phyloP scores from a whole-genome alignment of 805 yeast species.

The Torulaspora maleeae region DNA sequence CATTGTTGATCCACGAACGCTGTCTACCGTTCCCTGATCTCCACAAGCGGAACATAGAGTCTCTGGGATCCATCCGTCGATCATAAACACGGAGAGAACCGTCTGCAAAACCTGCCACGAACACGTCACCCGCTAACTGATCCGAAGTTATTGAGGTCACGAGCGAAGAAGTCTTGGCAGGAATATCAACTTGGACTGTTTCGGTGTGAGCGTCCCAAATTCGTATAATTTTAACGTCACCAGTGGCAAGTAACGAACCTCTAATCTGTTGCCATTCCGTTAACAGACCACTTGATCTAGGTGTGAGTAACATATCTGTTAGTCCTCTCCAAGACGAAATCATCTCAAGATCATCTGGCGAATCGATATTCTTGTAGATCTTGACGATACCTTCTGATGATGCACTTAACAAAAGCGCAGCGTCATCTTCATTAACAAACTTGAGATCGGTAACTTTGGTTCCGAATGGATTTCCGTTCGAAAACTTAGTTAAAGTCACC shows the following conservation, averaged over 20 bases:
- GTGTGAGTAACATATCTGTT: conserved; percentile 75
- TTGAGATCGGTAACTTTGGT: conserved; percentile 83
- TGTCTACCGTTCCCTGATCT: conserved; percentile 42
- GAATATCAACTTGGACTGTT: conserved; percentile 76
- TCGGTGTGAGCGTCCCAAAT: conserved; percentile 98
- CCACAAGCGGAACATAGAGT: conserved; percentile 84
- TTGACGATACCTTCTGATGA: conserved; percentile 93
- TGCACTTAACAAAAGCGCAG: conserved; percentile 78
- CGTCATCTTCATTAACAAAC: conserved; percentile 87
- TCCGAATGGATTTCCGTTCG: conserved; percentile 81
- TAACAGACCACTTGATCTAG: conserved; percentile 74
- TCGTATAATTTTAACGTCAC: conserved; percentile 87
- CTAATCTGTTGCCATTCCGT: conserved; percentile 97
- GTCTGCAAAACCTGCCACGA: conserved; percentile 90
- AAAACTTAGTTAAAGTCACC: conserved; percentile 59
- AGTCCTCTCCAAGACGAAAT: conserved; percentile 91
- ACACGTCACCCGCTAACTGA: conserved; percentile 87
- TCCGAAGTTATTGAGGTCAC: conserved; percentile 88
- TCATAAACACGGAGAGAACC: conserved; percentile 87
- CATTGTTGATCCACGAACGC: conserved; percentile 60
- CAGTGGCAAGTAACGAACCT: conserved; percentile 86
- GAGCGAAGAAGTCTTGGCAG: conserved; percentile 86
- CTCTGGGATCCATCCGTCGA: conserved; percentile 76
- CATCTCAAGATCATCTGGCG: conserved; percentile 49
- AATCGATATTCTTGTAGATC: conserved; percentile 72